Evolutionary conservation across 805 yeast species (phyloP).

Genomic region (Sugiyamaella lignohabitans): DNA sequence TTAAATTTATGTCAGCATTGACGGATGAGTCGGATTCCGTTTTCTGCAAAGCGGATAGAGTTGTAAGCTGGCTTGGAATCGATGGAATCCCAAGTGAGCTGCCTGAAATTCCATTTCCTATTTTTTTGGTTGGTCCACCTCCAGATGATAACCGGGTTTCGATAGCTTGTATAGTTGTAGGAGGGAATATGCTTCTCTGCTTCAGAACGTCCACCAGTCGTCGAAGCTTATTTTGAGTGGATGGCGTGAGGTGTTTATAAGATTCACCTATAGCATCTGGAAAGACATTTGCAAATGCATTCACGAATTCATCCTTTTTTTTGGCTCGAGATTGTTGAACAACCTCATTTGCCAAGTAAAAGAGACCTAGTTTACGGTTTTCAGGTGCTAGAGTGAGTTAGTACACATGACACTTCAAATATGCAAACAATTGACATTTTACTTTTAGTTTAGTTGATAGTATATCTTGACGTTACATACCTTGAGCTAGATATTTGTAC

Average conservation of each 20-base stretch:
- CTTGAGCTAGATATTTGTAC: constrained; percentile 34
- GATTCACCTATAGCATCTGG: constrained; percentile 34
- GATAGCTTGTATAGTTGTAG: background rate
- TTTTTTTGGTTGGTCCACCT: background rate
- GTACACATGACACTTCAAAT: too few relatives aligned
- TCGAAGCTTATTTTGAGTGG: constrained; percentile 45
- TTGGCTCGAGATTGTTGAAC: constrained; percentile 70
- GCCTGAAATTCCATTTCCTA: background rate
- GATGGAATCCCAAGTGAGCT: constrained; percentile 3
- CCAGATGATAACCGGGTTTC: too few relatives aligned
- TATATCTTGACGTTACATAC: background rate
- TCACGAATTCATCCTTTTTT: constrained; percentile 50
- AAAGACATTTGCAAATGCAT: constrained; percentile 45
- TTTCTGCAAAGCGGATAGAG: constrained; percentile 6
- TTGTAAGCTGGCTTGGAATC: constrained; percentile 3
- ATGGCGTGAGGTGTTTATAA: constrained; percentile 34
- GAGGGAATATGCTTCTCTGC: constrained; percentile 47
- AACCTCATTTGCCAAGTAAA: constrained; percentile 74
- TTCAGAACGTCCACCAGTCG: constrained; percentile 63
- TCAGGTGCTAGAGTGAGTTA: constrained; percentile 24
- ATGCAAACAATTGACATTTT: too few relatives aligned
- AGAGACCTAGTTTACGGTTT: constrained; percentile 47
- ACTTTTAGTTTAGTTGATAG: too few relatives aligned
- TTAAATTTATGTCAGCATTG: background rate
- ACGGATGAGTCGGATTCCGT: constrained; percentile 6